Base-by-base conservation (phyloP, 2,329 filamentous ascomycete genomes). In the Aureobasidium sp. region DNA sequence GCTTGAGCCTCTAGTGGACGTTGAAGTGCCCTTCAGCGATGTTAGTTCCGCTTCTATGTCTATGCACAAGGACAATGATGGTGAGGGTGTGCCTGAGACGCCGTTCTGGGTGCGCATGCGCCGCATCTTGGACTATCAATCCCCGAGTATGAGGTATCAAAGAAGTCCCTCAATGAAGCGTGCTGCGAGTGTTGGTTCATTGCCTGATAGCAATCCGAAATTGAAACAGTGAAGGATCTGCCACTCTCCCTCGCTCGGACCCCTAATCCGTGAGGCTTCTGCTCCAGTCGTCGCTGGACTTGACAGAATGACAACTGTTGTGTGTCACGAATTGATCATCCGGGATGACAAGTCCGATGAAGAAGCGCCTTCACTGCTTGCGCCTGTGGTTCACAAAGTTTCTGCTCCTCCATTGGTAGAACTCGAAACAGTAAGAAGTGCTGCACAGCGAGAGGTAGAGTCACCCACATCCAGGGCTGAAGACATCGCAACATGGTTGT, bases 11-110 rank as follows among this genome's bases (percentile, higher is more conserved):
- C 27, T 5, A 2, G 7, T 4, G 8, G 29, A 47, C 1, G n/a
- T 59, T 2, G 17, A 59, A 47, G 55, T 59, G 8, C 55, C 55
- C 8, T 47, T n/a, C 12, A 59, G 55, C n/a, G 43, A 39, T 47
- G 32, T 15, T 13, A 32, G 6, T 27, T 5, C 37, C 9, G 27
- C 29, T 12, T 34, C 55, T 13, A 3, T 37, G 20, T 37, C 41
- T 2, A 34, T 44, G 3, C 20, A 34, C 27, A 47, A 47, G 24
- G 41, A 39, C 6, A 59, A 9, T 47, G 43, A 59, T 12, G 7
- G 12, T 20, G 55, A 59, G n/a, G 41, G 29, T 8, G 41, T 59
- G 20, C 29, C 41, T n/a, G 55, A 59, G 15, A 47, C 55, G 1
- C 55, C 55, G 4, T 59, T 59, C 20, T 47, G 20, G 41, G 43